Base-by-base conservation (phyloP, 352 stramenopile genomes). In the Globisporangium alternatum region DNA sequence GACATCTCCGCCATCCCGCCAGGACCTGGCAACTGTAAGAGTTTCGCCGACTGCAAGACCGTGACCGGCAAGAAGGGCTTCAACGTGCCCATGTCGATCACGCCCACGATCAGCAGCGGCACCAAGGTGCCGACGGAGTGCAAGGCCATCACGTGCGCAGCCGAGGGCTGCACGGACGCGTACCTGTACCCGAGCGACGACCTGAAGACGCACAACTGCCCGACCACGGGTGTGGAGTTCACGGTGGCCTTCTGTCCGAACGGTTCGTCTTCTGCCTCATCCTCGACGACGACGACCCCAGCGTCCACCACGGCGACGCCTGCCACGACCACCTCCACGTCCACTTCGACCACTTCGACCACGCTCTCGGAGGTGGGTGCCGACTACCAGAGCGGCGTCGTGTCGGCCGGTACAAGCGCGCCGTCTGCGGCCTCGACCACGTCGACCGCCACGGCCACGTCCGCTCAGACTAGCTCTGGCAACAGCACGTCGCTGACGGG, bases 31-130 rank as follows among this genome's bases (percentile, higher is more conserved):
- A 77, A 71, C 67, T 89, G 81, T 64, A 72, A 62, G 35, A 89
- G 76, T 61, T 80, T 78, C 48, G 70, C 54, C 4, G 69, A 83
- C 9, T 91, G 81, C 65, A 76, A 76, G 58, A 25, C 57, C 7
- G 68, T 56, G 0, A 85, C 81, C 4, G 69, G 76, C 62, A 87
- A 87, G 56, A 75, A 68, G 12, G 82, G 82, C 52, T 91, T 76
- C 72, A 91, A 91, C 53, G 71, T 89, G 30, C 65, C 80, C 25
- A 74, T 91, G 69, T 69, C 71, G 21, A 86, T 91, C 65, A 74
- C 59, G 2, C 82, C 81, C 35, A 56, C 63, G 54, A 68, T 56
- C 37, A 31, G 28, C 8, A 60, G 22, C 45, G 76, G 53, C 41
- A 58, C 63, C 19, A 66, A 7, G 17, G 69, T 74, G 31, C 74